phyloP scores from a whole-genome alignment of 164 flowering plant species.

The Paratinospora sagittata region DNA sequence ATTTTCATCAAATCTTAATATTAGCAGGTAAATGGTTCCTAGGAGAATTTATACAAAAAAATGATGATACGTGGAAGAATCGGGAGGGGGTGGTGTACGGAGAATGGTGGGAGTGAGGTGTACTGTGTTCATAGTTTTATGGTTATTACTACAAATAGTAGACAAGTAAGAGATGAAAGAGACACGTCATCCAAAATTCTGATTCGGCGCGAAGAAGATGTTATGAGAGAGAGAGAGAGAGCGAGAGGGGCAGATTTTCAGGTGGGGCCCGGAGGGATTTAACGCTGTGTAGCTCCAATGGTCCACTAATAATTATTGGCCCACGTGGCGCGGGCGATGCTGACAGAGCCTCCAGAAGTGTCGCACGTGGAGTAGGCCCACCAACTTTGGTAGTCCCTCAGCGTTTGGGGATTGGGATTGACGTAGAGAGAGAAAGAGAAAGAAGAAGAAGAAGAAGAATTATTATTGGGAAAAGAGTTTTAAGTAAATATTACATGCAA shows the following conservation, averaged over 20 bases:
- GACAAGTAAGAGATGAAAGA: neutral
- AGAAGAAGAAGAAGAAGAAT: neutral
- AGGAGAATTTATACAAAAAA: neutral
- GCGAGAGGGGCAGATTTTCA: neutral
- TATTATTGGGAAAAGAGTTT: neutral
- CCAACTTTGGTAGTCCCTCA: neutral
- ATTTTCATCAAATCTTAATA: neutral
- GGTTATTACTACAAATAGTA: neutral
- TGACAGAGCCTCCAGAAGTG: neutral
- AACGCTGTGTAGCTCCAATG: neutral
- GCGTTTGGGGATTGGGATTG: neutral
- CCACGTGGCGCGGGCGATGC: slow-evolving; percentile 1
- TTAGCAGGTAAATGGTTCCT: neutral
- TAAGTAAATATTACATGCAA: neutral
- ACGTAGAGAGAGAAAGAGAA: neutral
- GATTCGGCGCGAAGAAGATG: neutral
- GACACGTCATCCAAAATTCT: neutral
- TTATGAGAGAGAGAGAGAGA: neutral
- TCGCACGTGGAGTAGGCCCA: slow-evolving; percentile 1
- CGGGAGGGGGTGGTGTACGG: neutral
- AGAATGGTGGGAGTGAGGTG: neutral
- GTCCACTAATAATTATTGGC: slow-evolving; percentile 1
- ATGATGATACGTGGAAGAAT: neutral
- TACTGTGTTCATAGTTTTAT: neutral
- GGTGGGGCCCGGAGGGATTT: neutral